phyloP scores from a whole-genome alignment of 2,329 filamentous ascomycete genomes.

The Trichocomaceae sp. region DNA sequence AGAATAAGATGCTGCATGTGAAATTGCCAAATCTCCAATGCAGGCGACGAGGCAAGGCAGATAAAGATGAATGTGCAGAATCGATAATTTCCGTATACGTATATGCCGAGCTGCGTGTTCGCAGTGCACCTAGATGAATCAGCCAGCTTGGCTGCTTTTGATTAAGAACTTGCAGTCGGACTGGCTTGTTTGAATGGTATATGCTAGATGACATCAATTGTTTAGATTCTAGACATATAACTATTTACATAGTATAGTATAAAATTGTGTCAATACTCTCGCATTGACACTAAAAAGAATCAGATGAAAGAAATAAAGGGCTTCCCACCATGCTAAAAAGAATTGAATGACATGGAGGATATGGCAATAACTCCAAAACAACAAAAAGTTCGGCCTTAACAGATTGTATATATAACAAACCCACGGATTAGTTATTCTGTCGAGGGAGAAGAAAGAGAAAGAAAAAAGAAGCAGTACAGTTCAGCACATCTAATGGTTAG shows the following conservation, averaged over 20 bases:
- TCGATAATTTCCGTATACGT: not conserved
- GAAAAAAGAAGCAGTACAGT: slow-evolving; percentile 5
- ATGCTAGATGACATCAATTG: not conserved
- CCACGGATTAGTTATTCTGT: not conserved
- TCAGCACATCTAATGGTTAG: slow-evolving; percentile 7
- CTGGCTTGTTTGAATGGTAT: not conserved
- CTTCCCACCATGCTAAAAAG: not conserved
- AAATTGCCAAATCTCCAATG: no score
- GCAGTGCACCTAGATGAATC: not conserved
- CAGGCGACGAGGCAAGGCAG: not conserved
- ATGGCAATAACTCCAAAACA: not conserved
- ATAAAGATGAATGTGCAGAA: not conserved
- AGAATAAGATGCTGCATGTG: no score
- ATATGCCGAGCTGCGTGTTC: not conserved
- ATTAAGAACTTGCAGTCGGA: not conserved
- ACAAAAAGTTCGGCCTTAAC: not conserved
- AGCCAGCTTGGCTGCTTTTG: not conserved
- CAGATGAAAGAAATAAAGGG: not conserved
- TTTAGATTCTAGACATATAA: not conserved
- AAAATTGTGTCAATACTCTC: not conserved
- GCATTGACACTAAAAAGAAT: not conserved
- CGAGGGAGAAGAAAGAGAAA: not conserved
- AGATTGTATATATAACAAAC: not conserved
- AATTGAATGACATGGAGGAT: not conserved
- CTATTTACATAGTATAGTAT: not conserved